Base-by-base conservation (phyloP, 176 grass and related monocot species). In the Luzula sylvatica region DNA sequence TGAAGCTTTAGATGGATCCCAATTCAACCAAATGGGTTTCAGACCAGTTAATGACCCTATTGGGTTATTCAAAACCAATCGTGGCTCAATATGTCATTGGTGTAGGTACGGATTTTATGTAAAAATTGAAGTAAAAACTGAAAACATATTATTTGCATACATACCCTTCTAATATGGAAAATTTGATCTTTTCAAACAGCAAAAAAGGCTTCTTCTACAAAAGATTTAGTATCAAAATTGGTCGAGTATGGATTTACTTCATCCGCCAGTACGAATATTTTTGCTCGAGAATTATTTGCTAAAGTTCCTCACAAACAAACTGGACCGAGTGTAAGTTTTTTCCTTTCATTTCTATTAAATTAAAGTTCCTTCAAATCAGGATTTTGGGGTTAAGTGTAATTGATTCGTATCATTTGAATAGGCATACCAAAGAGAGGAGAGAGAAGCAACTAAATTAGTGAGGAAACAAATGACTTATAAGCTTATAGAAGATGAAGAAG, bases 341-440 rank as follows among this genome's bases (percentile, higher is more conserved):
- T 3, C 32, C 52, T 15, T 3, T 26, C 0, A n/a, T n/a, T 35
- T 35, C 30, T 7, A 7, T 35, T 35, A 35, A 35, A 35, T 35
- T 35, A 35, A 35, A 35, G 1, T 35, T 35, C 9, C 30, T 9
- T 35, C 9, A 35, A 35, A 35, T 35, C 30, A 35, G 30, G 9
- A 35, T 35, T 7, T 35, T 35, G 5, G 5, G 9, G 7, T 35
- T 35, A 7, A 35, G 0, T 35, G 30, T 35, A 35, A 35, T 35
- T 35, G n/a, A n/a, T n/a, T n/a, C n/a, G n/a, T n/a, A 7, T 56
- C n/a, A 52, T 39, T 55, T 46, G 25, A 29, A 16, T 73, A 88
- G 89, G 65, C 58, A 45, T 95, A 95, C 42, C 76, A 85, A 70
- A 84, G 78, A 54, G 59, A 72, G 56, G 89, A 95, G 79, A 81